phyloP scores from a whole-genome alignment of 2,329 filamentous ascomycete genomes.

The Arthrobotrys sinensis region DNA sequence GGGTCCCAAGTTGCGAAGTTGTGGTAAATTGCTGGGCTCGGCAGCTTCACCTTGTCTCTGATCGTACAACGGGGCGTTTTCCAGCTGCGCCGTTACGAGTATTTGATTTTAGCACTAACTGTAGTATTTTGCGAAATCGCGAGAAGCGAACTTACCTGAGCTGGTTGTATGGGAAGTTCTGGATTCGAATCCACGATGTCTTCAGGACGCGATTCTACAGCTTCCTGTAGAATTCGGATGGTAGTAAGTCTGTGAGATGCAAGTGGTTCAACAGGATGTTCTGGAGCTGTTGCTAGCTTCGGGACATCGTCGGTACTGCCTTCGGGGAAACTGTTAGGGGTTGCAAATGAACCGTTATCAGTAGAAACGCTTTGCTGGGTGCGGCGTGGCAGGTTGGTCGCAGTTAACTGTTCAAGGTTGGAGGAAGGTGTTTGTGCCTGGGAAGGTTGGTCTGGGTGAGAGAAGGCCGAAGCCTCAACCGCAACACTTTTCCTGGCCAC shows the following conservation, averaged over 20 bases:
- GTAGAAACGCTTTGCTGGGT: conserved; percentile 43
- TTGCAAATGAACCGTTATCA: conserved; percentile 32
- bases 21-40: conserved; percentile 40
- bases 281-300: conserved; percentile 13
- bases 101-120: conserved; percentile 14
- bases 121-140: conserved; percentile 11
- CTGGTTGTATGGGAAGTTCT: conserved; percentile 27
- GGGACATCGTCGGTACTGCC: conserved; percentile 7
- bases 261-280: conserved; percentile 24
- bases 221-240: conserved; percentile 59
- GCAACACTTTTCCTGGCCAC: conserved; percentile 53
- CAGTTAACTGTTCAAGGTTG: conserved; percentile 30
- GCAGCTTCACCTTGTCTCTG: conserved; percentile 35
- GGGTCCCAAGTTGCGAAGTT: conserved; percentile 31
- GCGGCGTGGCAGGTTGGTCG: conserved; percentile 32
- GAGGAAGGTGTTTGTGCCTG: conserved; percentile 46
- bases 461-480: conserved; percentile 31
- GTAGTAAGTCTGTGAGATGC: conserved; percentile 33
- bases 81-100: conserved; percentile 37
- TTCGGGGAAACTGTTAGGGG: conserved; percentile 37
- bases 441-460: conserved; percentile 35
- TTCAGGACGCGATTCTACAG: conserved; percentile 57
- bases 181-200: conserved; percentile 47
- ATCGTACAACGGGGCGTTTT: conserved; percentile 28
- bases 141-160: conserved; percentile 42